Evolutionary conservation across 352 stramenopile species (phyloP).

Genomic region (Thalassiosira delicatula): DNA sequence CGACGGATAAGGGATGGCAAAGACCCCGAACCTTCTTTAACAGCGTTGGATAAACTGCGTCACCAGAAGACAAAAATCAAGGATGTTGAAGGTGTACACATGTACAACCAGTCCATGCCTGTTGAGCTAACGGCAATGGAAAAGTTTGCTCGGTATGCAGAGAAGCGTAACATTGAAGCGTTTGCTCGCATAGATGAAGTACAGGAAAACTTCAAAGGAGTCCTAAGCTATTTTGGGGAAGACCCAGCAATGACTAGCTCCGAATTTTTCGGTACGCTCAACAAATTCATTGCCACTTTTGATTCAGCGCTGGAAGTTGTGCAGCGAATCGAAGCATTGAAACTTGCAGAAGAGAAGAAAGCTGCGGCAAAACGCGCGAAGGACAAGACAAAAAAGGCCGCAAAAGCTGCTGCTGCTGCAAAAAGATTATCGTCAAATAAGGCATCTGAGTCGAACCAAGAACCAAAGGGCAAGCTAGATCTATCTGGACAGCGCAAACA

Average conservation of each 20-base stretch:
- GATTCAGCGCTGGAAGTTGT: constrained; percentile 58
- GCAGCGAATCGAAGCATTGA: constrained; percentile 72
- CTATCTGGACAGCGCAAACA: constrained; percentile 56
- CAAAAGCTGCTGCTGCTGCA: constrained; percentile 3
- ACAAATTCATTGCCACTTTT: constrained; percentile 82
- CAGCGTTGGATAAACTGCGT: constrained; percentile 64
- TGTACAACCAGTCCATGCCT: constrained; percentile 78
- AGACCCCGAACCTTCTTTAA: constrained; percentile 44
- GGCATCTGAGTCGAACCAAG: background rate
- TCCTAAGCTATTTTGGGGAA: constrained; percentile 87
- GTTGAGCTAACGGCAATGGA: constrained; percentile 82
- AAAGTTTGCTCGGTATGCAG: constrained; percentile 76
- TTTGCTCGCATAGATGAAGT: constrained; percentile 71
- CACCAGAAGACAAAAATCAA: constrained; percentile 78
- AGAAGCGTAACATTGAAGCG: constrained; percentile 65
- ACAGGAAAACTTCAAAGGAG: constrained; percentile 72
- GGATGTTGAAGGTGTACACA: constrained; percentile 69
- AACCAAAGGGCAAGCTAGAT: constrained; percentile 54
- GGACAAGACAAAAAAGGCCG: constrained; percentile 42
- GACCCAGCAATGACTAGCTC: constrained; percentile 81
- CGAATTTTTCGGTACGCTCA: constrained; percentile 86
- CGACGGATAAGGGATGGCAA: constrained; percentile 61
- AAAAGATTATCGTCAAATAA: constrained; percentile 22
- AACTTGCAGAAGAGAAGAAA: constrained; percentile 67
- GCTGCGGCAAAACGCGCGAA: constrained; percentile 47